Evolutionary conservation across 441 rosid species (phyloP).

Genomic region (Adansonia grandidieri): DNA sequence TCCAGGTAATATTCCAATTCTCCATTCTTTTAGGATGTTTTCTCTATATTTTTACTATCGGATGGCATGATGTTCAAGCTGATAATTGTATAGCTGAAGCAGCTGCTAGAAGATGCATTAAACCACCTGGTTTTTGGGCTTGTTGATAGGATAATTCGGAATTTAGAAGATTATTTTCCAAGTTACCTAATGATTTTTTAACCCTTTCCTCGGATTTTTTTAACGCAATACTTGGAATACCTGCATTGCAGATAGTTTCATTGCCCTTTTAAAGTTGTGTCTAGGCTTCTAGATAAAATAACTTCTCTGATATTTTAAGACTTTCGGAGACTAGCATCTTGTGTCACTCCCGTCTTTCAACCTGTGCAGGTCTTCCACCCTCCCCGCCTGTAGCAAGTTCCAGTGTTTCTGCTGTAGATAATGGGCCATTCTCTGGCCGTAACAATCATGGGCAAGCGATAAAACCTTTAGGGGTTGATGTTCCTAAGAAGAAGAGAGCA

Average conservation of each 20-base stretch:
- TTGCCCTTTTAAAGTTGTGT: background rate
- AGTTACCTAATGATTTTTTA: background rate
- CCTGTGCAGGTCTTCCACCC: constrained; percentile 62
- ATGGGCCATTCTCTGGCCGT: constrained; percentile 42
- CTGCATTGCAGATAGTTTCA: background rate
- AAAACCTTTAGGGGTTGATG: constrained; percentile 66
- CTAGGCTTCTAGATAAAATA: background rate
- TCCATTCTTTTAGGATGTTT: constrained; percentile 9
- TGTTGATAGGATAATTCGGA: background rate
- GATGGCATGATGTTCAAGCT: background rate
- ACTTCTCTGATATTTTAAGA: background rate
- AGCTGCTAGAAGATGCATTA: background rate
- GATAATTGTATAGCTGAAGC: background rate
- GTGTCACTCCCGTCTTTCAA: constrained; percentile 14
- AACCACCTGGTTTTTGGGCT: background rate
- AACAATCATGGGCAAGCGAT: constrained; percentile 35
- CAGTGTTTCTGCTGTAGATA: constrained; percentile 38
- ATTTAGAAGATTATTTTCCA: background rate
- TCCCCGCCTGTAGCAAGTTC: constrained; percentile 60
- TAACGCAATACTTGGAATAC: background rate
- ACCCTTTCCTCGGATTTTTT: background rate
- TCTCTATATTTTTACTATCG: background rate
- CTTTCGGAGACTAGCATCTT: background rate
- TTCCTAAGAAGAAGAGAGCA: constrained; percentile 43
- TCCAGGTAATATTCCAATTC: constrained; percentile 49